phyloP scores from a whole-genome alignment of 192 early-diverging fungal species.

The Paraglomus brasilianum region DNA sequence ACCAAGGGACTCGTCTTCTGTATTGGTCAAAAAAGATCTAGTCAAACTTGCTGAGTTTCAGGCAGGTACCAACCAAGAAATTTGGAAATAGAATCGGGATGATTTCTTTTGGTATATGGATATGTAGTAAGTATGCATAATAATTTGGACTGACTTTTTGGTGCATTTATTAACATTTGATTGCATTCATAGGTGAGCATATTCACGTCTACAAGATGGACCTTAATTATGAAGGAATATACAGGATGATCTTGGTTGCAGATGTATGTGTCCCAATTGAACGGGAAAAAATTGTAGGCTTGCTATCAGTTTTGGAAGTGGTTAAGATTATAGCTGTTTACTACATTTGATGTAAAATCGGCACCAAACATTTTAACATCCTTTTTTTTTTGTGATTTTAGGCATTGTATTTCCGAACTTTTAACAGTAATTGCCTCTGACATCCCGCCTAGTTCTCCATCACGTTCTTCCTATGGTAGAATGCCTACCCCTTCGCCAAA shows the following conservation, averaged over 20 bases:
- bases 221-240: conserved; percentile 19
- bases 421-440: conserved; percentile 17
- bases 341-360: conserved; percentile 11
- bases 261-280: neutral
- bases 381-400: conserved; percentile 22
- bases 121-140: conserved; percentile 14
- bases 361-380: conserved; percentile 15
- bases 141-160: conserved; percentile 15
- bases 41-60: conserved; percentile 14
- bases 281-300: neutral
- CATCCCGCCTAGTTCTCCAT: conserved; percentile 19
- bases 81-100: neutral
- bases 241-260: conserved; percentile 2
- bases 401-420: conserved; percentile 14
- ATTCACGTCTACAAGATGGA: conserved; percentile 15
- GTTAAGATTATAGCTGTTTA: conserved; percentile 9
- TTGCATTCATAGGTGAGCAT: neutral
- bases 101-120: conserved; percentile 19
- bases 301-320: conserved; percentile 12
- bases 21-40: conserved; percentile 22
- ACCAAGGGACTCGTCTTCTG: conserved; percentile 17
- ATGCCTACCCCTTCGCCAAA: too few species aligned
- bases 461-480: conserved; percentile 22
- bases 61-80: conserved; percentile 10
- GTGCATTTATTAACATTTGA: conserved; percentile 22